phyloP scores from a whole-genome alignment of 768 basidiomycete species.

The Lyophyllum semitale region DNA sequence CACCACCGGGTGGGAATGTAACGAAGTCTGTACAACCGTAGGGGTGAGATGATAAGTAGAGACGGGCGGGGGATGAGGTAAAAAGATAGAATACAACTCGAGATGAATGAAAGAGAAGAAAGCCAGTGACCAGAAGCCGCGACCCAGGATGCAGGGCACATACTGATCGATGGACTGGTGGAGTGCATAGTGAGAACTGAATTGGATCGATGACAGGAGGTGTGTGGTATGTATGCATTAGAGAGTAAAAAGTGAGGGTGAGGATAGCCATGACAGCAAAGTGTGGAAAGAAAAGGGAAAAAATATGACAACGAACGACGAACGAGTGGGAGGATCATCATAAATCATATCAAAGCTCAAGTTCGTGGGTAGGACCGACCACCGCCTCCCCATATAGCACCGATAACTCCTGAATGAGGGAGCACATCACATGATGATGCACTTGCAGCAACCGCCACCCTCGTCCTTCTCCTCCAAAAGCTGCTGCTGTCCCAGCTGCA shows the following conservation, averaged over 20 bases:
- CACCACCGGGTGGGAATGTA: not conserved
- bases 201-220: conserved; percentile 3
- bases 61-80: not conserved
- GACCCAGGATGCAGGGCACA: not conserved
- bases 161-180: conserved; percentile 1
- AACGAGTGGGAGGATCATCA: conserved; percentile 13
- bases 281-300: conserved; percentile 4
- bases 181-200: conserved; percentile 19
- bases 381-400: not conserved
- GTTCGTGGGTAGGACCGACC: not conserved
- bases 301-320: conserved; percentile 1
- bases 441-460: conserved; percentile 75
- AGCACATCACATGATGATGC: conserved; percentile 74
- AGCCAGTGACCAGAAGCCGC: conserved; percentile 7
- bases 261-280: conserved; percentile 9
- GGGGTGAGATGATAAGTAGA: not conserved
- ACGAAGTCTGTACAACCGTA: not conserved
- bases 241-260: not conserved
- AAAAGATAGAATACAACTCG: conserved; percentile 21
- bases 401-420: not conserved
- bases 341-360: not conserved
- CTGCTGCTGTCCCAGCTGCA: conserved; percentile 34
- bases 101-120: conserved; percentile 8
- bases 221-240: conserved; percentile 14
- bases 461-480: conserved; percentile 54